Conservation (phyloP, 2,329 filamentous ascomycete genomes). For the Talaromyces sp. region DNA sequence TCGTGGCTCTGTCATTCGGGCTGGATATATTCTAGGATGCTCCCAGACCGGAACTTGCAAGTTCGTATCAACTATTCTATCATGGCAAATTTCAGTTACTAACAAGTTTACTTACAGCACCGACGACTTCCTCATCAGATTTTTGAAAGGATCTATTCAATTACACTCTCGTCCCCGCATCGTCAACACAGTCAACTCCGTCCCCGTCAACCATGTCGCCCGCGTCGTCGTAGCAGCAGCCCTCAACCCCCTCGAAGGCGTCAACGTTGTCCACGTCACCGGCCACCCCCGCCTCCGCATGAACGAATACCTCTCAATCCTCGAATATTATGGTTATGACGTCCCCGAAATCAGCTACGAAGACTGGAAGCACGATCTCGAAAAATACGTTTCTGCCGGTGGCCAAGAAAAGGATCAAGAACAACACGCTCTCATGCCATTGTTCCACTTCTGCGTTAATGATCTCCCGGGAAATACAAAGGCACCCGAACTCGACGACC, state of each 20-base stretch:
- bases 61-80: constrained; percentile 10
- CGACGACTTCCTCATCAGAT: constrained; percentile 86
- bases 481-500: constrained; percentile 72
- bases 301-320: constrained; percentile 70
- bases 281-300: constrained; percentile 74
- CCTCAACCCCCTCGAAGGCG: constrained; percentile 60
- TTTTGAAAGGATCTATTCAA: constrained; percentile 86
- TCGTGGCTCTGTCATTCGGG: constrained; percentile 70
- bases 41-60: constrained; percentile 57
- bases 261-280: constrained; percentile 73
- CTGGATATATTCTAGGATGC: constrained; percentile 82
- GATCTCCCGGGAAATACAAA: constrained; percentile 69
- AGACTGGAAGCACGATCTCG: constrained; percentile 66
- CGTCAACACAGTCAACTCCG: constrained; percentile 81
- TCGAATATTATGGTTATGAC: constrained; percentile 71
- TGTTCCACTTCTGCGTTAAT: constrained; percentile 70
- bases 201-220: constrained; percentile 81
- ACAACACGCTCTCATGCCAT: constrained; percentile 69
- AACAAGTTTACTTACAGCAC: constrained; percentile 53
- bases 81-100: neutral
- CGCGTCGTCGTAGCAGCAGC: constrained; percentile 74
- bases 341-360: constrained; percentile 66
- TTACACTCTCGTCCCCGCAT: constrained; percentile 71
- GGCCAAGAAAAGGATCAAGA: constrained; percentile 54
- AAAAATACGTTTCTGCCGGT: constrained; percentile 64